phyloP scores from a whole-genome alignment of 495 filamentous ascomycete species.

The Podospora appendiculata region DNA sequence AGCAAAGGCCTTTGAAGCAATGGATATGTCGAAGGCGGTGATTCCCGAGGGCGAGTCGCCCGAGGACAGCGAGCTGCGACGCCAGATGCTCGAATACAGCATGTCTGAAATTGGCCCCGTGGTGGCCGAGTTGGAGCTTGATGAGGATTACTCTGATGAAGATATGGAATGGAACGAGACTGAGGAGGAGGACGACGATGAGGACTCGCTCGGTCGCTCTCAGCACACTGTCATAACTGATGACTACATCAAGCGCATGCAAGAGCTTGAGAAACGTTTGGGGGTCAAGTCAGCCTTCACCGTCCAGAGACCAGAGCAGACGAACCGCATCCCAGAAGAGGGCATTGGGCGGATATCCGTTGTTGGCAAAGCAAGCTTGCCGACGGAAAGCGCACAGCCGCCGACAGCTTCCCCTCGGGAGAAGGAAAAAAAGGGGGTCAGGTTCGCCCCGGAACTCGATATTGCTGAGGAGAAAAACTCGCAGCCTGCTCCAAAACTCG shows the following conservation, averaged over 20 bases:
- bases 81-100: slow-evolving; percentile 88
- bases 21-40: slow-evolving; percentile 32
- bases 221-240: slow-evolving; percentile 54
- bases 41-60: slow-evolving; percentile 58
- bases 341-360: slow-evolving; percentile 17
- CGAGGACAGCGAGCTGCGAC: slow-evolving; percentile 73
- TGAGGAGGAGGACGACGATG: slow-evolving; percentile 47
- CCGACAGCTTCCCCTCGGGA: background rate
- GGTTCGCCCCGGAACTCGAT: slow-evolving; percentile 69
- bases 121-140: slow-evolving; percentile 86
- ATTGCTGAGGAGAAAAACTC: slow-evolving; percentile 41
- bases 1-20: slow-evolving; percentile 33
- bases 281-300: slow-evolving; percentile 41
- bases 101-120: slow-evolving; percentile 78
- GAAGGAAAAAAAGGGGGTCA: slow-evolving; percentile 68
- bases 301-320: slow-evolving; percentile 1
- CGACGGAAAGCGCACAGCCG: background rate
- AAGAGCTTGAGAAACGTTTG: slow-evolving; percentile 69
- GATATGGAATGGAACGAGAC: slow-evolving; percentile 48
- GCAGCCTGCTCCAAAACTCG: slow-evolving; percentile 21
- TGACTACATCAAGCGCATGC: slow-evolving; percentile 72
- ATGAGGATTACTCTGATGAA: slow-evolving; percentile 56
- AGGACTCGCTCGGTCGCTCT: slow-evolving; percentile 61
- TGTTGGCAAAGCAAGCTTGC: background rate
- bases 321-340: slow-evolving; percentile 8